Evolutionary conservation across 345 rosid genomes (phyloP).

Genomic region (Eucalyptus rudis): DNA sequence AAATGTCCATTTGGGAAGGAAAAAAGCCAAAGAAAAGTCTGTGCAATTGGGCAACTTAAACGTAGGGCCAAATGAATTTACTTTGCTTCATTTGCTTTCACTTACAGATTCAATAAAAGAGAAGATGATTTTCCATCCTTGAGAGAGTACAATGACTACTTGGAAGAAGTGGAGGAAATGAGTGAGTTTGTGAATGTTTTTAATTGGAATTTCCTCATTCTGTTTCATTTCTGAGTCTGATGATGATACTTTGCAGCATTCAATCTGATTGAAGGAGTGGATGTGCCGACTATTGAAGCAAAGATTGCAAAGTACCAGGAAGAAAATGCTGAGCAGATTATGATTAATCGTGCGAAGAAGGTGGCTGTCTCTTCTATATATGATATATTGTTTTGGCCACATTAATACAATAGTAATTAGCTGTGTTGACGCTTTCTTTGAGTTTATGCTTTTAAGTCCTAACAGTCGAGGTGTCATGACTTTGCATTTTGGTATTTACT

Average conservation of each 20-base stretch:
- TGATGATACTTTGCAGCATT: constrained; percentile 30
- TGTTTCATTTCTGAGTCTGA: background rate
- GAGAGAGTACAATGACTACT: constrained; percentile 81
- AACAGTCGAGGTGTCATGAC: background rate
- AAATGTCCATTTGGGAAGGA: background rate
- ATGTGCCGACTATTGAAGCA: constrained; percentile 65
- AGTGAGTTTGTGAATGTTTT: constrained; percentile 31
- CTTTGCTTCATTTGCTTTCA: background rate
- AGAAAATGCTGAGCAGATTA: constrained; percentile 87
- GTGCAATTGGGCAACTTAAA: background rate
- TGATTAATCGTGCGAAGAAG: constrained; percentile 78
- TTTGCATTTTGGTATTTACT: background rate
- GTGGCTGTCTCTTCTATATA: constrained; percentile 10
- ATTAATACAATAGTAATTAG: background rate
- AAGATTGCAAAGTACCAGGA: constrained; percentile 55
- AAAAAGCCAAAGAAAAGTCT: background rate
- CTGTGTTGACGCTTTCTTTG: background rate
- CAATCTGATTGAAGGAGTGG: constrained; percentile 59
- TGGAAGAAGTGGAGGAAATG: constrained; percentile 97
- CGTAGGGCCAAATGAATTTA: background rate
- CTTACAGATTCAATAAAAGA: constrained; percentile 67
- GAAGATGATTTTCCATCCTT: constrained; percentile 79
- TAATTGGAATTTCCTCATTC: background rate
- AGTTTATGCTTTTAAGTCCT: background rate
- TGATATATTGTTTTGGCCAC: background rate